Evolutionary conservation across 2,329 filamentous ascomycete genomes (phyloP).

Genomic region (Aspergillus pseudoviridinutans): DNA sequence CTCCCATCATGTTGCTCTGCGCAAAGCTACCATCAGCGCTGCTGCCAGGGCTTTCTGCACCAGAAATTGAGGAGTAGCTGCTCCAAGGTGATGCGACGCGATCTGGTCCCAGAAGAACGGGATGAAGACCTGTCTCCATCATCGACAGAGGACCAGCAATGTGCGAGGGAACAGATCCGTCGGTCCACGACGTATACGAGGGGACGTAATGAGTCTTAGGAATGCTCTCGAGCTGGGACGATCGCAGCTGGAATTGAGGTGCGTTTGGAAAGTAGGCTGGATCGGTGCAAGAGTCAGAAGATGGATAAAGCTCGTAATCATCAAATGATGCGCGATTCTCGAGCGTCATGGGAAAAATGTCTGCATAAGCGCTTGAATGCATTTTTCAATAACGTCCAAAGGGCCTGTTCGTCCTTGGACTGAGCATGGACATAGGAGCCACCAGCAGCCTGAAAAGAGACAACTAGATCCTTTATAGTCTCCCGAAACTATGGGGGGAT

Average conservation of each 20-base stretch:
- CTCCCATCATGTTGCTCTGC: conserved; percentile 9
- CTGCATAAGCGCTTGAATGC: background rate
- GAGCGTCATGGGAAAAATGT: background rate
- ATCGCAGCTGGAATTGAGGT: background rate
- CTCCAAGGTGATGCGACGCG: conserved; percentile 16
- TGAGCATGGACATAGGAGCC: background rate
- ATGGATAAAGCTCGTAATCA: background rate
- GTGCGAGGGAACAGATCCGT: background rate
- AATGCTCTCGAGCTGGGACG: background rate
- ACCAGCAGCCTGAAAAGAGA: background rate
- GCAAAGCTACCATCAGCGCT: conserved; percentile 11
- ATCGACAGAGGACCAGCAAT: background rate
- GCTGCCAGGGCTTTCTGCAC: conserved; percentile 22
- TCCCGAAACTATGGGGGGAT: background rate
- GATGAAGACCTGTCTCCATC: background rate
- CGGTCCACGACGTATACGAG: background rate
- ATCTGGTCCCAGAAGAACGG: background rate
- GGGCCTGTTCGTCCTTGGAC: background rate
- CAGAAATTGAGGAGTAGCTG: conserved; percentile 20
- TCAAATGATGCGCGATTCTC: background rate
- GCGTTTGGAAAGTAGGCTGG: background rate
- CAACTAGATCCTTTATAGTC: background rate
- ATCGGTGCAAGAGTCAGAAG: background rate
- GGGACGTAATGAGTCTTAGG: background rate
- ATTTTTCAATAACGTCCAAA: background rate